These are phyloP conservation scores for Chaetomiaceae sp. DNA, from an alignment of 2,329 filamentous ascomycete genomes.

Conservation along the genomic window DNA sequence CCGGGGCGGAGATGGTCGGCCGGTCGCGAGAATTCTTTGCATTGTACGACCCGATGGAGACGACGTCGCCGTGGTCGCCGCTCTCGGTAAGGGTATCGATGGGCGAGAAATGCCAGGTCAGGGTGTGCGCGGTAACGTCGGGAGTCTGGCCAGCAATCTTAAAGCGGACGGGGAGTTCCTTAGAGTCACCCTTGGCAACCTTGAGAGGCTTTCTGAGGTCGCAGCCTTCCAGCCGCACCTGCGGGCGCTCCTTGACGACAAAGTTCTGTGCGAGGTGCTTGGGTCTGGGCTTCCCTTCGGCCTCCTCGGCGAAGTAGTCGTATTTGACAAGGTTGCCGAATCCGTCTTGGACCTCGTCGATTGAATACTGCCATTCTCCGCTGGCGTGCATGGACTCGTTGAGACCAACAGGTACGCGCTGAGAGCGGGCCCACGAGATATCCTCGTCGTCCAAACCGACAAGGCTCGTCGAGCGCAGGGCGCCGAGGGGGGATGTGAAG, in stretches of 20 bases:
- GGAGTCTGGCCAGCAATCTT: slow-evolving; percentile 54
- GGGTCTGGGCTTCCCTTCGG: slow-evolving; percentile 55
- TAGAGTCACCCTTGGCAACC: slow-evolving; percentile 68
- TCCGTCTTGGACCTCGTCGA: slow-evolving; percentile 88
- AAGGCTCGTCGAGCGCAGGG: slow-evolving; percentile 52
- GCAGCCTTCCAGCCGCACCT: slow-evolving; percentile 66
- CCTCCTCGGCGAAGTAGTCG: slow-evolving; percentile 59
- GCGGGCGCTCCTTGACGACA: slow-evolving; percentile 79
- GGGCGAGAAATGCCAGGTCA: slow-evolving; percentile 80
- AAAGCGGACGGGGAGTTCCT: slow-evolving; percentile 67
- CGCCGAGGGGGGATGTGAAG: slow-evolving; percentile 70
- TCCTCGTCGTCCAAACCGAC: slow-evolving; percentile 58
- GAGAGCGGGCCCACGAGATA: slow-evolving; percentile 73
- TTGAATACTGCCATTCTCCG: slow-evolving; percentile 82
- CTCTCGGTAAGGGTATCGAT: slow-evolving; percentile 63
- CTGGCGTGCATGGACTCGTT: slow-evolving; percentile 81
- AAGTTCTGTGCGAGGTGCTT: slow-evolving; percentile 71
- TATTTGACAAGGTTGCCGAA: slow-evolving; percentile 85
- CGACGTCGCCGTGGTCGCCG: slow-evolving; percentile 62
- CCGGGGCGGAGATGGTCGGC: slow-evolving; percentile 67
- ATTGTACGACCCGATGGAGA: slow-evolving; percentile 52
- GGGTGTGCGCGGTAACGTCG: slow-evolving; percentile 61
- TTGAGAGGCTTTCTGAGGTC: slow-evolving; percentile 76
- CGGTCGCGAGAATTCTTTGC: slow-evolving; percentile 59
- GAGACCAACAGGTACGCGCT: slow-evolving; percentile 71